Evolutionary conservation across 225 moss, liverwort and hornwort species (phyloP).

Genomic region (Physcomitrellopsis africana): DNA sequence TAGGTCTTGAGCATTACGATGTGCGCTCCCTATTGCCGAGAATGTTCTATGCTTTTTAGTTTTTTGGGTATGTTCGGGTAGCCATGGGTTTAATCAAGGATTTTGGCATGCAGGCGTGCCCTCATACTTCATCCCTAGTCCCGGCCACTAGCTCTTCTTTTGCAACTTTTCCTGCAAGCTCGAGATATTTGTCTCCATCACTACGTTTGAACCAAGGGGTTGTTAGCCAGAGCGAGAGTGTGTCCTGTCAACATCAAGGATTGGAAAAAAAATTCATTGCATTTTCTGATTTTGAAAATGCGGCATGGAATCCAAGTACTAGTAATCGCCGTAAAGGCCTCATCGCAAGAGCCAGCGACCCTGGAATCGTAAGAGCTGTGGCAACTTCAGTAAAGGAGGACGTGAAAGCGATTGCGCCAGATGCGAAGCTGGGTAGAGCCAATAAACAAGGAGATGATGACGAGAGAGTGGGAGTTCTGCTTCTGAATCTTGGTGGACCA

Average conservation of each 20-base stretch:
- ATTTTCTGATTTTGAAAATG: conserved; percentile 27
- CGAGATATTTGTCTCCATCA: not conserved
- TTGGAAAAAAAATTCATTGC: conserved; percentile 16
- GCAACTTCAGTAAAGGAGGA: conserved; percentile 59
- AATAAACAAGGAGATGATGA: conserved; percentile 45
- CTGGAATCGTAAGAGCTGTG: conserved; percentile 41
- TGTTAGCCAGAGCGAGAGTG: too few species aligned
- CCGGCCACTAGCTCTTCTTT: conserved; percentile 35
- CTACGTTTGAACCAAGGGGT: conserved; percentile 13
- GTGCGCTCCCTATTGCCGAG: too few species aligned
- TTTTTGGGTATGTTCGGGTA: not conserved
- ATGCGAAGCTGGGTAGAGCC: conserved; percentile 40
- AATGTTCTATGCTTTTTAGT: conserved; percentile 5
- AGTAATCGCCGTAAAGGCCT: conserved; percentile 14
- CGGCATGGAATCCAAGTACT: conserved; percentile 15
- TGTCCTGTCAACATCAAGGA: not conserved
- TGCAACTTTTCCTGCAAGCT: not conserved
- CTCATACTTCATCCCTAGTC: conserved; percentile 13
- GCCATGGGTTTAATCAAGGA: conserved; percentile 5
- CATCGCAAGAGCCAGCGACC: conserved; percentile 20
- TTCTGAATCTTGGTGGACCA: conserved; percentile 92
- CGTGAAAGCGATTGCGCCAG: conserved; percentile 38
- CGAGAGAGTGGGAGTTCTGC: conserved; percentile 86
- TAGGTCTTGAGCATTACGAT: too few species aligned
- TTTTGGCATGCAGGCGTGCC: conserved; percentile 41